Evolutionary conservation across 768 basidiomycete genomes (phyloP).

Genomic region (Paxillus ammoniavirescens): DNA sequence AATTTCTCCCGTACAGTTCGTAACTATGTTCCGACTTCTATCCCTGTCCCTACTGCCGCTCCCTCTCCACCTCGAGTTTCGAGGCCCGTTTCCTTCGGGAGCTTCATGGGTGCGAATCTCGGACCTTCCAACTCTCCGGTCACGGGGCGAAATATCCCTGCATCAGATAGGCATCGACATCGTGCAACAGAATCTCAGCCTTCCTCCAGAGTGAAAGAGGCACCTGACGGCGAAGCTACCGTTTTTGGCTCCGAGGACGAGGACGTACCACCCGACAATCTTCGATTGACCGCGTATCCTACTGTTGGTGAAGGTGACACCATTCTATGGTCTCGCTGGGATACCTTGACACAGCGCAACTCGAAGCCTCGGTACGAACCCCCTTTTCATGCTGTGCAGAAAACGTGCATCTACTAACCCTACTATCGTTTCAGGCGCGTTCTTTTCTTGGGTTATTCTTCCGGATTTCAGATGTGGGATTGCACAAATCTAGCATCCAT

Average conservation of each 20-base stretch:
- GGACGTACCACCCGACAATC: conserved; percentile 13
- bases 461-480: conserved; percentile 63
- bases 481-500: conserved; percentile 50
- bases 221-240: conserved; percentile 12
- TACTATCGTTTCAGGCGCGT: conserved; percentile 34
- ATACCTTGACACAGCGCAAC: conserved; percentile 18
- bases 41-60: conserved; percentile 45
- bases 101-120: conserved; percentile 33
- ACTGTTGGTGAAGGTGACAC: conserved; percentile 30
- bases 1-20: conserved; percentile 52
- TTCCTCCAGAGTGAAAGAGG: conserved; percentile 3
- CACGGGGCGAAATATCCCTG: conserved; percentile 10
- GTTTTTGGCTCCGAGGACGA: conserved; percentile 23
- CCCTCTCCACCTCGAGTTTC: conserved; percentile 52
- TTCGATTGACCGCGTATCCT: conserved; percentile 26
- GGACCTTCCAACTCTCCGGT: conserved; percentile 12
- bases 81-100: conserved; percentile 47
- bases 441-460: conserved; percentile 52
- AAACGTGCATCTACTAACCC: conserved; percentile 6
- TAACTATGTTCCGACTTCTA: conserved; percentile 52
- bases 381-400: not conserved
- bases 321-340: conserved; percentile 35
- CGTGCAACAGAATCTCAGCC: conserved; percentile 10
- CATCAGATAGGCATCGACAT: conserved; percentile 9
- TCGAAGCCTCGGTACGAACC: conserved; percentile 18